A percentile compares a stretch with the other conserved stretches of the same genome.
These are phyloP conservation scores for Ustilago trichophora DNA, from an alignment of 1,284 basidiomycete species.

Conservation along the genomic window DNA sequence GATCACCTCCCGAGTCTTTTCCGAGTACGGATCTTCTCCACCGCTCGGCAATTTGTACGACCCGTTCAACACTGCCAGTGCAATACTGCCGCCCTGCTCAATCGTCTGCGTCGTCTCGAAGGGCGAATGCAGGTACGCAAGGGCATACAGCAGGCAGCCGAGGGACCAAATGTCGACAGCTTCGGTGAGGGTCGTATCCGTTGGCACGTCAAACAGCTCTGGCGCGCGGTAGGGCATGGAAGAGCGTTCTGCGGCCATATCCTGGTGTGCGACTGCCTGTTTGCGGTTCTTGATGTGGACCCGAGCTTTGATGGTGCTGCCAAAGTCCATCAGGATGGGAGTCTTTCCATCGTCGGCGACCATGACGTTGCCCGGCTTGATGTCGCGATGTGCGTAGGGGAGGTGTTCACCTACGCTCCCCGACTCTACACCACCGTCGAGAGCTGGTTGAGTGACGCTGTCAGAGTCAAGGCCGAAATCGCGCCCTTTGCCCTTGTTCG, in stretches of 20 bases:
- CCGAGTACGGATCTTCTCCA: constrained; percentile 51
- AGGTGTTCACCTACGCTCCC: constrained; percentile 65
- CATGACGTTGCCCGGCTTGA: constrained; percentile 98
- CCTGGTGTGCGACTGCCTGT: constrained; percentile 73
- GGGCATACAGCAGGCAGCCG: constrained; percentile 62
- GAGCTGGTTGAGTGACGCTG: constrained; percentile 31
- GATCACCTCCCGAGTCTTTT: constrained; percentile 59
- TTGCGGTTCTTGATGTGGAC: constrained; percentile 80
- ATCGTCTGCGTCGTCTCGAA: constrained; percentile 66
- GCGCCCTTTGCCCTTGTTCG: constrained; percentile 41
- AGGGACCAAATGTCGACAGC: constrained; percentile 66
- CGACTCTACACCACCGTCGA: constrained; percentile 69
- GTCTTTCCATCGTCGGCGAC: constrained; percentile 81
- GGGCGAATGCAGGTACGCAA: constrained; percentile 66
- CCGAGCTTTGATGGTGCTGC: constrained; percentile 82
- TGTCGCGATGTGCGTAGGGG: constrained; percentile 94
- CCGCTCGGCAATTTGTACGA: constrained; percentile 60
- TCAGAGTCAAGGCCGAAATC: constrained; percentile 26
- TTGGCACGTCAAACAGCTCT: constrained; percentile 66
- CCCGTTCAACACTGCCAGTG: constrained; percentile 64
- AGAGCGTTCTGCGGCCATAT: constrained; percentile 61
- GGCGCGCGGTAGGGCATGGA: constrained; percentile 67
- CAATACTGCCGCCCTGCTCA: constrained; percentile 66
- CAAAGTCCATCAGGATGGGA: constrained; percentile 96
- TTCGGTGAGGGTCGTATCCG: constrained; percentile 60